Conservation (phyloP, 1,284 basidiomycete genomes). For the Cryptococcus amylolentus region DNA sequence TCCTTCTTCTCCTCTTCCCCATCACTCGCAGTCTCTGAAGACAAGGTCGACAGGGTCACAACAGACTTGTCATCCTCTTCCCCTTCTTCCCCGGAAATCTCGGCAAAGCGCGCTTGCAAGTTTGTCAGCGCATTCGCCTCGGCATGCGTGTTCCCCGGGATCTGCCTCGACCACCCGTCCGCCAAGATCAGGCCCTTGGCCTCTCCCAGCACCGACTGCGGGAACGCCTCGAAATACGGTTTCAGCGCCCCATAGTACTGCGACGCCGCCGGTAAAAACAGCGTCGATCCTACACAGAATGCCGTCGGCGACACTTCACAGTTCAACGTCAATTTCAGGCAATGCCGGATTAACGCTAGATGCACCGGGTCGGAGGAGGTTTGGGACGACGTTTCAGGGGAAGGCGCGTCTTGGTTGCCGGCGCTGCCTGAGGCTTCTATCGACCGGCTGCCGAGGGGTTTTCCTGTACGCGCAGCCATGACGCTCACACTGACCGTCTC, state of each 20-base stretch:
- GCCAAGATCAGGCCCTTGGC: slow-evolving; percentile 58
- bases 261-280: slow-evolving; percentile 56
- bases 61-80: too few species aligned
- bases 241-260: slow-evolving; percentile 42
- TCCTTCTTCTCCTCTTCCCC: too few species aligned
- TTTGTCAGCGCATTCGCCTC: slow-evolving; percentile 92
- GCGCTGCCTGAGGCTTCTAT: background rate
- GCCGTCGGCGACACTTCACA: slow-evolving; percentile 60
- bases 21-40: background rate
- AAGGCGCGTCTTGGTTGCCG: too few species aligned
- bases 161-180: slow-evolving; percentile 86
- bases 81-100: slow-evolving; percentile 24
- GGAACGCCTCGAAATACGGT: slow-evolving; percentile 30
- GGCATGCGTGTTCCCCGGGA: slow-evolving; percentile 93
- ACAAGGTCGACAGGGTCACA: slow-evolving; percentile 35
- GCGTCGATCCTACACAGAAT: slow-evolving; percentile 90
- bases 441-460: background rate
- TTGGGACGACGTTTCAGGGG: too few species aligned
- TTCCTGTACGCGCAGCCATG: slow-evolving; percentile 2
- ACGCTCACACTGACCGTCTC: slow-evolving; percentile 37
- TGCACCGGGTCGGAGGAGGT: slow-evolving; percentile 2
- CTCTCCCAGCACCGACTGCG: slow-evolving; percentile 2
- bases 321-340: slow-evolving; percentile 42
- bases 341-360: slow-evolving; percentile 42
- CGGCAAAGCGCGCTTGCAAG: slow-evolving; percentile 52